These are phyloP conservation scores for Ogataea paradorogensis DNA, from an alignment of 805 yeast species.

Conservation along the genomic window DNA sequence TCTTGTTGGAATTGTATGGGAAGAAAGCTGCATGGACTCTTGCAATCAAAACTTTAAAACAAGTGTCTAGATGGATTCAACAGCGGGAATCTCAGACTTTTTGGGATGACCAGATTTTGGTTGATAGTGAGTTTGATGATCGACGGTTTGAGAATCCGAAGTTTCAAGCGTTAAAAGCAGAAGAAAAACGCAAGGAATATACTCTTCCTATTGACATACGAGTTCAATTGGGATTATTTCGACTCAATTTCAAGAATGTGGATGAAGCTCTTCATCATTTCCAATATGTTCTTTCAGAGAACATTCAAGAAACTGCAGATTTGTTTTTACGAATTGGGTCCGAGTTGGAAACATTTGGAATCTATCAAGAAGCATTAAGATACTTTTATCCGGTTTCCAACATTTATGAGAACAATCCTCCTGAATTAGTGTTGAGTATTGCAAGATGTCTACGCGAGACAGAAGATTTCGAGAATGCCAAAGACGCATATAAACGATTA, in stretches of 20 bases:
- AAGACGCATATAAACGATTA: constrained; percentile 52
- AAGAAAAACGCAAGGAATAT: constrained; percentile 41
- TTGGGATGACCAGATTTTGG: constrained; percentile 57
- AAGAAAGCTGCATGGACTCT: constrained; percentile 60
- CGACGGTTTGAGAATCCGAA: constrained; percentile 52
- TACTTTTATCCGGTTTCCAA: constrained; percentile 57
- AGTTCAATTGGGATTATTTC: constrained; percentile 69
- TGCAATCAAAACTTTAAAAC: constrained; percentile 64
- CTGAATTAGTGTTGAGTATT: constrained; percentile 54
- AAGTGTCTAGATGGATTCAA: constrained; percentile 81
- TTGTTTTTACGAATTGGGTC: constrained; percentile 74
- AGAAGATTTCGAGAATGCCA: constrained; percentile 66
- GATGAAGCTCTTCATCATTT: constrained; percentile 77
- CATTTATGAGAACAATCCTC: constrained; percentile 48
- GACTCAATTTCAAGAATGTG: constrained; percentile 61
- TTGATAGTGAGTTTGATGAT: constrained; percentile 83
- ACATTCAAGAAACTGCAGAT: constrained; percentile 62
- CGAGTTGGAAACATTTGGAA: constrained; percentile 64
- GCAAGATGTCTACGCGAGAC: constrained; percentile 77
- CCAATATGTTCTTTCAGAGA: constrained; percentile 50
- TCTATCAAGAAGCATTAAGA: constrained; percentile 71
- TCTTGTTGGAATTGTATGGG: constrained; percentile 75
- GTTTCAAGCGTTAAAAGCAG: constrained; percentile 39
- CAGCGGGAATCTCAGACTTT: constrained; percentile 58
- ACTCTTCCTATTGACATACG: constrained; percentile 84